Base-by-base conservation (phyloP, 1,139 yeast species). In the Maudiozyma humilis region DNA sequence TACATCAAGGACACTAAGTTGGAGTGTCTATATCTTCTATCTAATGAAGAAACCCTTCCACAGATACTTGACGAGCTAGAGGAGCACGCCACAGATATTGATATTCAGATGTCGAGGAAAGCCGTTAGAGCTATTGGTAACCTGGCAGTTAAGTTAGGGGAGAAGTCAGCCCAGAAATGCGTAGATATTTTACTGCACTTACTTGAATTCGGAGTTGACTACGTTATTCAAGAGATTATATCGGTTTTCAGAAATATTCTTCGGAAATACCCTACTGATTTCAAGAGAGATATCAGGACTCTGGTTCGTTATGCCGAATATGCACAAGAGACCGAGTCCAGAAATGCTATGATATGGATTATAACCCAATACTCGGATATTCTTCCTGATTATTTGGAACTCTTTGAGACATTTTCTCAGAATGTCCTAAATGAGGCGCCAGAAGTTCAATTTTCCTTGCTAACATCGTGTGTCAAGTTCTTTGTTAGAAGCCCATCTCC, bases 101-200 rank as follows among this genome's bases (percentile, higher is more conserved):
- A 87, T 60, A 76, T 82, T 8, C 82, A 85, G 45, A 84, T 86
- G 79, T 86, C 93, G 1, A 69, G 94, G 44, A 86, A 87, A 55
- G 87, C 96, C 0, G 81, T 89, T 2, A 68, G 95, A 46, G 95
- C 96, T 0, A 80, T 91, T 52, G 96, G 96, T 2, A 85, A 87
- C 55, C 68, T 91, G 32, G 95, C 96, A 0, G 79, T 88, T 29
- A 87, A 86, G 55, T 66, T 87, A 20, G 79, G 71, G 42, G 75
- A 67, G 41, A 69, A 74, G 0, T 69, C 78, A 1, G 79, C 91
- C 0, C 67, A 72, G 8, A 70, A 72, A 32, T 85, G 95, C 61
- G 82, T 84, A 5, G 75, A 75, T 14, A 76, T 78, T 0, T 63
- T 88, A 5, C 57, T 78, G 42, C 82, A 75, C 37, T 68, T 87